Conservation (phyloP, 164 flowering plant species). For the Vitis rupestris region DNA sequence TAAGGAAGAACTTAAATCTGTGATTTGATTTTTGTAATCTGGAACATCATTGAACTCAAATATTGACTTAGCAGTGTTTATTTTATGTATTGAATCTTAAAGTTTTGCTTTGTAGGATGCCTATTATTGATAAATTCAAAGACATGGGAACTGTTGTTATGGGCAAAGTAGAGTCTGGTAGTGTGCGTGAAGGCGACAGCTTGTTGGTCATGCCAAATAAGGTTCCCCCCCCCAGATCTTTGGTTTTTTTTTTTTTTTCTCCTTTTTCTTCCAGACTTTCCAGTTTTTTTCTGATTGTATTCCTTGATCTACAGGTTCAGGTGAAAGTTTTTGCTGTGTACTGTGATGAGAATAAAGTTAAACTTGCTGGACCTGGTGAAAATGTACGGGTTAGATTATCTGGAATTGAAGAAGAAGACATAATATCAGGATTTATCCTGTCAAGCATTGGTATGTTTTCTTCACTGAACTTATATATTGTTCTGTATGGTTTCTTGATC, state of each 20-base stretch:
- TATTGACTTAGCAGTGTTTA: not conserved
- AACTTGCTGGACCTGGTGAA: slow-evolving; percentile 88
- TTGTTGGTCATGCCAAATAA: slow-evolving; percentile 92
- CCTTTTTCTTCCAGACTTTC: not conserved
- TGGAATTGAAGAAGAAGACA: slow-evolving; percentile 93
- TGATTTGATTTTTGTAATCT: too few species aligned
- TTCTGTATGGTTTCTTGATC: not conserved
- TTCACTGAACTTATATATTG: not conserved
- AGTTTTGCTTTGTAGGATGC: slow-evolving; percentile 60
- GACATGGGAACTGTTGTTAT: slow-evolving; percentile 99
- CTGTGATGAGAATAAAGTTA: slow-evolving; percentile 76
- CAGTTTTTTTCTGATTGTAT: too few species aligned
- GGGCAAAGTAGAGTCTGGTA: slow-evolving; percentile 98
- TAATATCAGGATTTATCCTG: slow-evolving; percentile 80
- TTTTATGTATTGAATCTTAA: not conserved
- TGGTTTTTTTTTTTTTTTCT: not conserved
- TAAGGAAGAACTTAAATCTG: too few species aligned
- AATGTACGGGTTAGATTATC: slow-evolving; percentile 78
- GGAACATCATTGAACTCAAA: not conserved
- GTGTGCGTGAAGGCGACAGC: slow-evolving; percentile 78
- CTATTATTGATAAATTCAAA: slow-evolving; percentile 91
- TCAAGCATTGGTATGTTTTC: slow-evolving; percentile 62
- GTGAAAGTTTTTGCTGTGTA: slow-evolving; percentile 80
- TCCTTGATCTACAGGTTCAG: slow-evolving; percentile 45
- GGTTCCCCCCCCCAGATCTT: slow-evolving; percentile 32